A percentile compares a stretch with the other conserved stretches of the same genome.
Conservation (phyloP, 306 rosid genomes). For the Quercus robur region DNA sequence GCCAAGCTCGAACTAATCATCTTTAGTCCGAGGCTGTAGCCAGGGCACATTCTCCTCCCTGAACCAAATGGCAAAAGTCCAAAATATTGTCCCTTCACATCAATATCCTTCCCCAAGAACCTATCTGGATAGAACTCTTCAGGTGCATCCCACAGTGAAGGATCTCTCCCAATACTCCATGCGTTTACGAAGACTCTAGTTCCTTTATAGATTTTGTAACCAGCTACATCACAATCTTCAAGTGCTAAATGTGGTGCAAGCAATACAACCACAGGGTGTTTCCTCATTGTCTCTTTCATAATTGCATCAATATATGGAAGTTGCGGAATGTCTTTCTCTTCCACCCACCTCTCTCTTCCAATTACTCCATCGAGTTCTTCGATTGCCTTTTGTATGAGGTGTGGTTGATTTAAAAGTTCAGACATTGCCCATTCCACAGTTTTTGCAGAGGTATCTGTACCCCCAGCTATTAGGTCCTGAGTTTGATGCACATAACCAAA, state of each 20-base stretch:
- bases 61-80: slow-evolving; percentile 35
- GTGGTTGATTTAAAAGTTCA: slow-evolving; percentile 36
- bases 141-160: slow-evolving; percentile 26
- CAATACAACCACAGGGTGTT: slow-evolving; percentile 24
- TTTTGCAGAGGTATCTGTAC: slow-evolving; percentile 30
- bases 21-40: not conserved
- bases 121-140: slow-evolving; percentile 29
- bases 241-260: slow-evolving; percentile 31
- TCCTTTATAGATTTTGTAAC: slow-evolving; percentile 21
- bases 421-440: slow-evolving; percentile 44
- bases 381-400: slow-evolving; percentile 19
- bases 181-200: slow-evolving; percentile 26
- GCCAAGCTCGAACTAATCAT: slow-evolving; percentile 1
- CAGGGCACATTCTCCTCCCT: slow-evolving; percentile 32
- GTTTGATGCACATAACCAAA: too few species aligned
- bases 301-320: slow-evolving; percentile 34
- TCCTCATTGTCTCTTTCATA: slow-evolving; percentile 38
- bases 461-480: slow-evolving; percentile 36
- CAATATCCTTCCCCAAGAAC: slow-evolving; percentile 23
- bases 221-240: slow-evolving; percentile 24
- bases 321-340: slow-evolving; percentile 31
- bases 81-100: slow-evolving; percentile 32
- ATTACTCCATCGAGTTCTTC: slow-evolving; percentile 35
- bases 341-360: slow-evolving; percentile 37
- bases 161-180: slow-evolving; percentile 37